Conservation (phyloP, 495 filamentous ascomycete species). For the Penicillium canescens region DNA sequence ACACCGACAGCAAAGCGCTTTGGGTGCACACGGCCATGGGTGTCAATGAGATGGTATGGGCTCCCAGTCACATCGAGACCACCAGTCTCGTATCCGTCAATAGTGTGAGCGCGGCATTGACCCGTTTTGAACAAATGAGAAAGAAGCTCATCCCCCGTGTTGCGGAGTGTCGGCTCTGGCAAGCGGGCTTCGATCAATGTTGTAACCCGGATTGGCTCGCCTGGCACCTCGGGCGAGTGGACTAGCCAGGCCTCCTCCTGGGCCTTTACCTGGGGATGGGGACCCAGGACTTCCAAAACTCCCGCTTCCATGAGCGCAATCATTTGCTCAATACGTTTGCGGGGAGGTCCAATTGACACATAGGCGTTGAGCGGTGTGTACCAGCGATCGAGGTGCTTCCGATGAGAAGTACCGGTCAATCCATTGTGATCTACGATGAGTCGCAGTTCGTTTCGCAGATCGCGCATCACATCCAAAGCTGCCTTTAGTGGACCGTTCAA, state of each 20-base stretch:
- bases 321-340: too few relatives aligned
- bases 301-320: constrained; percentile 17
- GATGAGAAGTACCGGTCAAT: too few relatives aligned
- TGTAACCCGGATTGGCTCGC: neutral
- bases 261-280: constrained; percentile 6
- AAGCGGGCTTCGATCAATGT: constrained; percentile 21
- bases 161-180: constrained; percentile 13
- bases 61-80: too few relatives aligned
- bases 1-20: too few relatives aligned
- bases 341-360: too few relatives aligned
- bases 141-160: constrained; percentile 16
- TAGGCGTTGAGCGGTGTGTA: too few relatives aligned
- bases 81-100: too few relatives aligned
- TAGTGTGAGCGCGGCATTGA: constrained; percentile 10
- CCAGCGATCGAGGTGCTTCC: too few relatives aligned
- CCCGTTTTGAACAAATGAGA: constrained; percentile 13
- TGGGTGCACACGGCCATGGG: too few relatives aligned
- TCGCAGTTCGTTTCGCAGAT: constrained; percentile 19
- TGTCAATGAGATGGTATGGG: too few relatives aligned
- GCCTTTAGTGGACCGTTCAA: constrained; percentile 17
- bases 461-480: constrained; percentile 18
- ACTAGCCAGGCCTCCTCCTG: constrained; percentile 17
- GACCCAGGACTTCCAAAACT: constrained; percentile 15
- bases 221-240: constrained; percentile 8
- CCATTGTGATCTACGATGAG: too few relatives aligned